Percentiles rank a stretch among this genome's conserved stretches.
These are phyloP conservation scores for Papilionanthe hybrid DNA, from an alignment of 116 monocot species.

Conservation along the genomic window DNA sequence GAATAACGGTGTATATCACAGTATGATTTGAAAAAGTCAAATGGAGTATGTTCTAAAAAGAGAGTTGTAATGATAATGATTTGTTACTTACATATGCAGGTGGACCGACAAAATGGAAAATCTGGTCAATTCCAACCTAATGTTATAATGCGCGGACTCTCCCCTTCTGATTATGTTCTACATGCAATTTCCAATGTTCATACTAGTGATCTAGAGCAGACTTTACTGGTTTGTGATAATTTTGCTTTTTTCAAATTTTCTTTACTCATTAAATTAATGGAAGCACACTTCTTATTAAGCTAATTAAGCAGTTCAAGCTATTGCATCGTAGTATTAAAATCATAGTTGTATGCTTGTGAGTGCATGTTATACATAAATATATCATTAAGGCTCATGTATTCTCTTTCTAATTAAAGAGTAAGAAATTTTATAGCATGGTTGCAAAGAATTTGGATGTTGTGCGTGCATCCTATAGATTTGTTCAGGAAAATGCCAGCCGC, in stretches of 20 bases:
- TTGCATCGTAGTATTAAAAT: not conserved
- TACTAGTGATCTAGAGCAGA: constrained; percentile 82
- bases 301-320: not conserved
- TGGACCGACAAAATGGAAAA: constrained; percentile 44
- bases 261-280: not conserved
- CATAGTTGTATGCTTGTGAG: not conserved
- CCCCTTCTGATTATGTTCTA: constrained; percentile 82
- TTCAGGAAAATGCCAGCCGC: too few relatives aligned
- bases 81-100: constrained; percentile 25
- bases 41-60: not conserved
- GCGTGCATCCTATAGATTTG: not conserved
- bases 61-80: not conserved
- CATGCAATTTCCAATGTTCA: constrained; percentile 60
- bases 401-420: not conserved
- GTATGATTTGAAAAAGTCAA: not conserved
- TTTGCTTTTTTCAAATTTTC: not conserved
- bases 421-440: not conserved
- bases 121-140: constrained; percentile 57
- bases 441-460: not conserved
- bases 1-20: not conserved
- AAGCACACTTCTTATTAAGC: not conserved
- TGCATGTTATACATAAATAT: not conserved
- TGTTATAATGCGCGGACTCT: constrained; percentile 54
- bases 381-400: not conserved
- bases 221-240: constrained; percentile 54